Base-by-base conservation (phyloP, 2,329 filamentous ascomycete genomes). In the Sclerotinia subarctica region DNA sequence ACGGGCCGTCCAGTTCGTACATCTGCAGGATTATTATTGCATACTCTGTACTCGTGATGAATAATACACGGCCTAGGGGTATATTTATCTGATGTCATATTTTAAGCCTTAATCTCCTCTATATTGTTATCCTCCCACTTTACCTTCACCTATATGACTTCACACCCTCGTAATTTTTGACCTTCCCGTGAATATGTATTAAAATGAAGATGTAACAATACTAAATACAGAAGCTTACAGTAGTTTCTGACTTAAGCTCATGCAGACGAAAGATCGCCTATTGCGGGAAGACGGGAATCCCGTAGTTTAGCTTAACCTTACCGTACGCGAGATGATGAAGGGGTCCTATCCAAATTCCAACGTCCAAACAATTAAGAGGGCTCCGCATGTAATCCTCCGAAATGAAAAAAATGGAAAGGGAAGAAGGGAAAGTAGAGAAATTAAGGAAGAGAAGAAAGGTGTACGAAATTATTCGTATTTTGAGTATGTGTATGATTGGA, bases 211-310 rank as follows among this genome's bases (percentile, higher is more conserved):
- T 24, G 32, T 38, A 35, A 5, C 29, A 21, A 32, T 32, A 60
- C 21, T 17, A 8, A 35, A 13, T 17, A 24, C 10, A 35, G 7
- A 19, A 26, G 32, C 10, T 5, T 38, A 26, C 29, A 51, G 29
- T 51, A 29, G 29, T 49, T 63, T 21, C 2, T 15, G 29, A 51
- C 17, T 46, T n/a, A 66, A 66, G 64, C 64, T 59, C 60, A 67
- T 67, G 65, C 56, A 51, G 65, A 62, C 6, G 53, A 62, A 51
- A 32, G 44, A 44, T 52, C 32, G 51, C 15, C 57, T 49, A 62
- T 24, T 42, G 66, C 59, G 66, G 66, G 66, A 67, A 67, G 64
- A 63, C 72, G 71, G 71, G 58, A 70, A 64, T 71, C 67, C 70
- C 71, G 72, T 68, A 57, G 52, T 24, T 59, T 46, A 56, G 63